Evolutionary conservation across 2,329 filamentous ascomycete species (phyloP).

Genomic region (Diaporthe eres): DNA sequence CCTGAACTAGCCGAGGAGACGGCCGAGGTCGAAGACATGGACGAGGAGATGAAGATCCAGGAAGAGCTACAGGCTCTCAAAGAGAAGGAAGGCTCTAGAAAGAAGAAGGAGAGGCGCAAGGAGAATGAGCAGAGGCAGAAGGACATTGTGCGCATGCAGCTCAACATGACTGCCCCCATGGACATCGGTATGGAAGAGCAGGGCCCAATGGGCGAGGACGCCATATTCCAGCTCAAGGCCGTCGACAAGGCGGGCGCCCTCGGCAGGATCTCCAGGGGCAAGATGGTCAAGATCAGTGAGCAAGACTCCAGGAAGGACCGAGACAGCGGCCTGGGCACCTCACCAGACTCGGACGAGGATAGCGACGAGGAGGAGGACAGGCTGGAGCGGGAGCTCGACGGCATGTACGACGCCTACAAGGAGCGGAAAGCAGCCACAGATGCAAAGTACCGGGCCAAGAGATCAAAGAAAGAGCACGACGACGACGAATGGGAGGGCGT

Average conservation of each 20-base stretch:
- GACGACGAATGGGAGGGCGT: conserved; percentile 96
- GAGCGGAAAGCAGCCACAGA: conserved; percentile 84
- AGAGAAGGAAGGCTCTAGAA: conserved; percentile 82
- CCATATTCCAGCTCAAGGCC: conserved; percentile 88
- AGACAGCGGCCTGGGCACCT: conserved; percentile 69
- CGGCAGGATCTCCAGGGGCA: conserved; percentile 79
- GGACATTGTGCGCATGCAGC: conserved; percentile 95
- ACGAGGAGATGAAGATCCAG: conserved; percentile 92
- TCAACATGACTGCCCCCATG: conserved; percentile 96
- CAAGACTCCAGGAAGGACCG: conserved; percentile 70
- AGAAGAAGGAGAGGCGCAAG: conserved; percentile 85
- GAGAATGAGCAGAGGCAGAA: conserved; percentile 96
- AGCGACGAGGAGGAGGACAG: conserved; percentile 85
- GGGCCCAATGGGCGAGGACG: conserved; percentile 82
- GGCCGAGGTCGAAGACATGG: conserved; percentile 88
- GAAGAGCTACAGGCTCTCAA: conserved; percentile 87
- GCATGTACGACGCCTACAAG: conserved; percentile 88
- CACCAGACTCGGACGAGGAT: conserved; percentile 70
- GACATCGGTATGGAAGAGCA: conserved; percentile 94
- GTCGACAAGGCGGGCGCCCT: conserved; percentile 80
- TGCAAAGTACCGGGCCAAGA: conserved; percentile 92
- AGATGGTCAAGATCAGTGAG: conserved; percentile 79
- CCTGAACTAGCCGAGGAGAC: conserved; percentile 76
- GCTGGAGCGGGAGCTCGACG: conserved; percentile 88
- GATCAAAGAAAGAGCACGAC: conserved; percentile 82